Evolutionary conservation across 73 alveolate genomes (phyloP).

Genomic region (Paramecium sexaurelia): DNA sequence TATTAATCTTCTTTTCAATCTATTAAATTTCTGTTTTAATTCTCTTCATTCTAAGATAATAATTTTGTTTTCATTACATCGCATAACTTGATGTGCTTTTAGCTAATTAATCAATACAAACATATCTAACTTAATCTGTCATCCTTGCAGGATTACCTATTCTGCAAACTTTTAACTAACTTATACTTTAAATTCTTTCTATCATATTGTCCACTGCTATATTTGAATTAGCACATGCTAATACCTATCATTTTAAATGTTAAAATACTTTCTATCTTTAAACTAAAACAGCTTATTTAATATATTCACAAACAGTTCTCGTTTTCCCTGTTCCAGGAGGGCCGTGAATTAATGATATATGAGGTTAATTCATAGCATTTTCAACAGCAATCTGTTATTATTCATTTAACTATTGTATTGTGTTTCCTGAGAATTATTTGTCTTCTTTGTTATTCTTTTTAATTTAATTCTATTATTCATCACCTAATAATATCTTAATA

Average conservation of each 20-base stretch:
- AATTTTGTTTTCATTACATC: conserved; percentile 66
- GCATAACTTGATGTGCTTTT: conserved; percentile 78
- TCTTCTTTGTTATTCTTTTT: background rate
- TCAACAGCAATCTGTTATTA: background rate
- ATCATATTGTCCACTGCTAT: conserved; percentile 98
- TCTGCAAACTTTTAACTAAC: conserved; percentile 76
- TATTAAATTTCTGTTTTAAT: conserved; percentile 70
- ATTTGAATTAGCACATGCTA: conserved; percentile 97
- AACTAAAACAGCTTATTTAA: conserved; percentile 81
- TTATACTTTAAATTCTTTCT: conserved; percentile 83
- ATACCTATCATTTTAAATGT: background rate
- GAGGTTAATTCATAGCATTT: background rate
- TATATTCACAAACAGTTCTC: conserved; percentile 95
- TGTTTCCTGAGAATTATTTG: background rate
- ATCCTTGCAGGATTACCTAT: conserved; percentile 99
- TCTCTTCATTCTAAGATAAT: conserved; percentile 45
- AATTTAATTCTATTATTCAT: background rate
- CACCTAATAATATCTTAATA: background rate
- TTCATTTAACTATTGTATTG: background rate
- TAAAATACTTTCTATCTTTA: conserved; percentile 79
- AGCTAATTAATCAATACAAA: conserved; percentile 87
- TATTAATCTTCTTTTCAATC: conserved; percentile 72
- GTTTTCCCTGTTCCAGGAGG: conserved; percentile 99
- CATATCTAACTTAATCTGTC: conserved; percentile 82
- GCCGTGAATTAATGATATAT: conserved; percentile 87